Evolutionary conservation across 192 early-diverging fungal genomes (phyloP), one percentile per base, ranked within the genome.

Genomic region (Cetraspora pellucida): DNA sequence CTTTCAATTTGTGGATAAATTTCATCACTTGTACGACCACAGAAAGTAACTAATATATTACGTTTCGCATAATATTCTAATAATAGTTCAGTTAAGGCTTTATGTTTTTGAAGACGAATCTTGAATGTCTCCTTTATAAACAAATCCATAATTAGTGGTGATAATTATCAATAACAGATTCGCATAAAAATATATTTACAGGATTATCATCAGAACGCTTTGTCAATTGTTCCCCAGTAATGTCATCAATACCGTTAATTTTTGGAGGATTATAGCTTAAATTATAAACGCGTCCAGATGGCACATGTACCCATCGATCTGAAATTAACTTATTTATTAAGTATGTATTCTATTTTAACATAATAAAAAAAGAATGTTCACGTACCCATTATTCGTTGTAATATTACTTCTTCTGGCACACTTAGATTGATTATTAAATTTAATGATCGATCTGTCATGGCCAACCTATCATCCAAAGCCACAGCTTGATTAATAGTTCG

Each of bases 231-330:
- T 99, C 97, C 30, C 96, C 95, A n/a, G 97, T 99, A 13, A 95
- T 82, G 78, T 99, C 97, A 79, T 99, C 97, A 11, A 85, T 17
- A 14, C 96, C 96, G 16, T 83, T 67, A 11, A 82, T 79, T 70
- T 90, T 92, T 3, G 97, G 97, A 47, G 97, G 96, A 74, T 98
- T 99, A 82, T 96, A 99, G 7, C 85, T 87, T 74, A 94, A 72
- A 74, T 99, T 98, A 85, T 99, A 99, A 14, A 96, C 95, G 6
- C 97, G 88, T 6, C 97, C 97, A 49, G 92, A 91, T 19, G 91
- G 88, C 72, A 91, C 90, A 81, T 98, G 97, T 64, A 98, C 93
- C 91, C 95, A 98, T 43, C 97, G 91, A 85, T 95, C 95, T 93
- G 59, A 27, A 77, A 73, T 30, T 23, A 27, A 66, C 19, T 46